phyloP scores from a whole-genome alignment of 371 early-diverging fungal genomes.

The Haplosporangium sp. region DNA sequence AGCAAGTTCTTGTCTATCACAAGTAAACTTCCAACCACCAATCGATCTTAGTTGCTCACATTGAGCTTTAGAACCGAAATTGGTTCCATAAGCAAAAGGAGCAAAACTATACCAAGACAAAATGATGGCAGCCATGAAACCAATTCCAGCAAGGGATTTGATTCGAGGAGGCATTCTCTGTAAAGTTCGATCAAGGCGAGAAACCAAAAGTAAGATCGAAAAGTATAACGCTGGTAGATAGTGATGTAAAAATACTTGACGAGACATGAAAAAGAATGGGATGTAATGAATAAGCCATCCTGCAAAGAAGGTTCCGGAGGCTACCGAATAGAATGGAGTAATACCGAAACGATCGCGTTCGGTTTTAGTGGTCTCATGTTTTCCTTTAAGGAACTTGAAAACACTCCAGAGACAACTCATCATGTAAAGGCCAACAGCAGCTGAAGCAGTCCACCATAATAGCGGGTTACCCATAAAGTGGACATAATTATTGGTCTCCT shows the following conservation, averaged over 20 bases:
- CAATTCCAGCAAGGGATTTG: no score
- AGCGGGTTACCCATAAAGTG: slow-evolving; percentile 97
- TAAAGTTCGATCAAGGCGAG: slow-evolving; percentile 64
- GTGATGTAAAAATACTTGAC: slow-evolving; percentile 96
- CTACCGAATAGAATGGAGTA: slow-evolving; percentile 62
- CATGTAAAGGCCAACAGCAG: slow-evolving; percentile 70
- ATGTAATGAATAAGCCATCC: slow-evolving; percentile 94
- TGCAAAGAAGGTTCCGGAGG: slow-evolving; percentile 82
- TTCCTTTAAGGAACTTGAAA: slow-evolving; percentile 69
- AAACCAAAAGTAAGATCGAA: slow-evolving; percentile 79
- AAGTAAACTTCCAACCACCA: slow-evolving; percentile 40
- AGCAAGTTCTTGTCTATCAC: slow-evolving; percentile 20
- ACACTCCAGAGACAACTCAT: slow-evolving; percentile 61
- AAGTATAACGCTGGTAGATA: slow-evolving; percentile 95
- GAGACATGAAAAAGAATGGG: slow-evolving; percentile 94
- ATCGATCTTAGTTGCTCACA: slow-evolving; percentile 25
- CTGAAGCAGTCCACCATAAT: slow-evolving; percentile 88
- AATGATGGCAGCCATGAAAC: no score
- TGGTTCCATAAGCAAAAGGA: no score
- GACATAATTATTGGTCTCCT: slow-evolving; percentile 78
- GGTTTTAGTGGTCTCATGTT: slow-evolving; percentile 32
- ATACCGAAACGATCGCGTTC: slow-evolving; percentile 49
- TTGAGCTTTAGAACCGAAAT: no score
- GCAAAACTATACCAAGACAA: no score
- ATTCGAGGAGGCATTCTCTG: slow-evolving; percentile 32